A percentile compares a stretch with the other conserved stretches of the same genome.
Evolutionary conservation across 768 basidiomycete species (phyloP).

Genomic region (Suillus fuscotomentosus): DNA sequence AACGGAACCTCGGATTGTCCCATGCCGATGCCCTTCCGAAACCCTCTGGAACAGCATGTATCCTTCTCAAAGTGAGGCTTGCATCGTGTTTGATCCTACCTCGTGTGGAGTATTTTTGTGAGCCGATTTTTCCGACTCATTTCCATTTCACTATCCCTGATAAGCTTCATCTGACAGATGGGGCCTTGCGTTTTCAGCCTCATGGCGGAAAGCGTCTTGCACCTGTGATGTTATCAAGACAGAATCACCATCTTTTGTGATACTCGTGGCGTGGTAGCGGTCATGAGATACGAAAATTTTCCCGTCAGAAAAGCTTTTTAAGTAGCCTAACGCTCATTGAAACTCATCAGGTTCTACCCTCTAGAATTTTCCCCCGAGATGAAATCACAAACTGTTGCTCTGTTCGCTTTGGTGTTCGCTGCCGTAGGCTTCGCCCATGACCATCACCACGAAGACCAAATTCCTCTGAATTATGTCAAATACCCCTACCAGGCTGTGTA

Average conservation of each 20-base stretch:
- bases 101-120: conserved; percentile 4
- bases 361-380: conserved; percentile 14
- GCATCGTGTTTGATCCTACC: conserved; percentile 27
- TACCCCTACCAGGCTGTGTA: conserved; percentile 64
- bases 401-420: conserved; percentile 26
- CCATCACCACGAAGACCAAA: conserved; percentile 49
- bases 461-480: conserved; percentile 65
- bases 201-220: conserved; percentile 43
- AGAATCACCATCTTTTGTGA: conserved; percentile 15
- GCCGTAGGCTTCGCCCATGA: conserved; percentile 33
- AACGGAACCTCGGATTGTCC: conserved; percentile 10
- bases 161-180: conserved; percentile 9
- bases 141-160: conserved; percentile 5
- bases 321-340: neutral
- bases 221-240: conserved; percentile 13
- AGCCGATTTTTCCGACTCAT: conserved; percentile 10
- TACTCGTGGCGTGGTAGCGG: conserved; percentile 9
- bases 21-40: conserved; percentile 9
- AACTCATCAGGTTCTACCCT: conserved; percentile 3
- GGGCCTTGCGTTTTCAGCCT: conserved; percentile 30
- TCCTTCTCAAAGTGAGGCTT: conserved; percentile 21
- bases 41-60: conserved; percentile 8
- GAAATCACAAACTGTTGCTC: conserved; percentile 21
- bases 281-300: conserved; percentile 24
- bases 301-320: conserved; percentile 27